A percentile compares a stretch with the other conserved stretches of the same genome.
phyloP scores from a whole-genome alignment of 2,329 filamentous ascomycete species.

The Pseudocercospora vitis region DNA sequence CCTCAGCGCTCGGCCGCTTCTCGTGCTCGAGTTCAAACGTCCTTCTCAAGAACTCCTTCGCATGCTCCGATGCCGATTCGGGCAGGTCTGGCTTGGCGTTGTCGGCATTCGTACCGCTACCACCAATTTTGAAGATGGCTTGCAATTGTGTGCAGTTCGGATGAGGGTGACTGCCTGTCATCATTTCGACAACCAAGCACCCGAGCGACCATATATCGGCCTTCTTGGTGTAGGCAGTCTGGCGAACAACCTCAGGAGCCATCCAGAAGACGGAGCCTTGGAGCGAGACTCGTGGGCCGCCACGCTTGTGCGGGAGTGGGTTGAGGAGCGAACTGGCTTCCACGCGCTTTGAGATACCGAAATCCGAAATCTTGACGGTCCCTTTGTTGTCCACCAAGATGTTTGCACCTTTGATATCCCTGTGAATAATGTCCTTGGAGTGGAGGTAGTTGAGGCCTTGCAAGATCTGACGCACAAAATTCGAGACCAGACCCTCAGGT shows the following conservation, averaged over 20 bases:
- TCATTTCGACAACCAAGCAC: constrained; percentile 98
- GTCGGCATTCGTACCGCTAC: constrained; percentile 57
- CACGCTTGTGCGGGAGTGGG: constrained; percentile 48
- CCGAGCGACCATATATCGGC: constrained; percentile 98
- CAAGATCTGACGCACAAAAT: constrained; percentile 95
- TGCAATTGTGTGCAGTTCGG: constrained; percentile 96
- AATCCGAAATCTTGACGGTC: constrained; percentile 98
- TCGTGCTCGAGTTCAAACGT: constrained; percentile 97
- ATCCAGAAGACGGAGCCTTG: constrained; percentile 99
- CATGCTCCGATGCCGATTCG: constrained; percentile 80
- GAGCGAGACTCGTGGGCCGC: constrained; percentile 69
- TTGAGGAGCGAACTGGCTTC: constrained; percentile 80
- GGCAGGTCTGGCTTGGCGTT: constrained; percentile 84
- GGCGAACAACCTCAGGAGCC: constrained; percentile 97
- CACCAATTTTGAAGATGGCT: constrained; percentile 94
- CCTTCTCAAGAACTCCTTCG: constrained; percentile 75
- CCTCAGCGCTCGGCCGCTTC: constrained; percentile 85
- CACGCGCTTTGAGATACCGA: constrained; percentile 96
- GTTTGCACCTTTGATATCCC: constrained; percentile 98
- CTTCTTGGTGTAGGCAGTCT: constrained; percentile 96
- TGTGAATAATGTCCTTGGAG: constrained; percentile 92
- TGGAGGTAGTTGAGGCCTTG: constrained; percentile 91
- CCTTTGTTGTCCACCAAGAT: constrained; percentile 99
- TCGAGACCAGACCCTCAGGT: constrained; percentile 87
- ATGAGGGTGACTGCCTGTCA: constrained; percentile 94